A percentile compares a stretch with the other conserved stretches of the same genome.
These are phyloP conservation scores for Cucumis hystrix DNA, from an alignment of 306 rosid species.

Conservation along the genomic window DNA sequence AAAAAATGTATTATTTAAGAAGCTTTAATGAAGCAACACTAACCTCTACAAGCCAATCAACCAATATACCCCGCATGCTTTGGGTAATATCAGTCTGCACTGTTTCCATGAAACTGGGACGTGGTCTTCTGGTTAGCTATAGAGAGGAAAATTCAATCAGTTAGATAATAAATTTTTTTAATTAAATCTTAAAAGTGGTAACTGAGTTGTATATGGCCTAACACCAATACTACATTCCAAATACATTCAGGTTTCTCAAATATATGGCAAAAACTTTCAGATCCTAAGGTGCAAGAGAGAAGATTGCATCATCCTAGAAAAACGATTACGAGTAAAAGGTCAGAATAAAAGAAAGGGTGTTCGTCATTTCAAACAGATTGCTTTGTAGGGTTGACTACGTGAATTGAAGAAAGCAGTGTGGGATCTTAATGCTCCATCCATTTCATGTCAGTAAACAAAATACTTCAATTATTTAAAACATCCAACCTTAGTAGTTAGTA, in stretches of 20 bases:
- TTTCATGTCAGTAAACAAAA: neutral
- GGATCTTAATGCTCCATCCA: neutral
- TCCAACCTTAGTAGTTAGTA: neutral
- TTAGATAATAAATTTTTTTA: neutral
- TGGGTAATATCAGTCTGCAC: slow-evolving; percentile 66
- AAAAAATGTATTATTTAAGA: neutral
- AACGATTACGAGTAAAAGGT: neutral
- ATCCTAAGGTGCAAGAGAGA: neutral
- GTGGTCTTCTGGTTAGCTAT: slow-evolving; percentile 68
- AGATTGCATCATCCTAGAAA: neutral
- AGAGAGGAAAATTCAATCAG: neutral
- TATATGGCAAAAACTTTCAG: neutral
- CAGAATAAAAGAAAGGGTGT: neutral
- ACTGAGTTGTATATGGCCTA: neutral
- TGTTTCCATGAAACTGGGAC: slow-evolving; percentile 50
- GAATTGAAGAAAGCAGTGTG: neutral
- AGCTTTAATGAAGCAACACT: slow-evolving; percentile 13
- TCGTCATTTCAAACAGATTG: neutral
- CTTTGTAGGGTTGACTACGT: neutral
- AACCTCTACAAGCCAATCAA: slow-evolving; percentile 99
- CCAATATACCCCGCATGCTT: slow-evolving; percentile 75
- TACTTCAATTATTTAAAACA: neutral
- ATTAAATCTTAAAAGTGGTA: neutral
- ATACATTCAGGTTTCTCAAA: neutral
- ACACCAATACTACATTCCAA: neutral